Conservation (phyloP, 805 yeast genomes). For the Lipomyces orientalis region DNA sequence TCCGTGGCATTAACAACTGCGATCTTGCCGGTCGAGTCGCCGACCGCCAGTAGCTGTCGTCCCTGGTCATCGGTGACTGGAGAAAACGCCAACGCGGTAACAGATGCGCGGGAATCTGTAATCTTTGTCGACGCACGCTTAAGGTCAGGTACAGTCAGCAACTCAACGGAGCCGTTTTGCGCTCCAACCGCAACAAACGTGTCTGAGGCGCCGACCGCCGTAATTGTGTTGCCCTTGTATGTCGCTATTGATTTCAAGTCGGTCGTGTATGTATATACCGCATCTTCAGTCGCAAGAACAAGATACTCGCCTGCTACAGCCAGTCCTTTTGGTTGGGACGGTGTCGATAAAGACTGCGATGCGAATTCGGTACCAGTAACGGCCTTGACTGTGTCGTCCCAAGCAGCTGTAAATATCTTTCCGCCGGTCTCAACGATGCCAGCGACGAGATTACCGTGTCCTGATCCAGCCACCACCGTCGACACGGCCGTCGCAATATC, state of each 20-base stretch:
- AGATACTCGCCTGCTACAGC: slow-evolving; percentile 48
- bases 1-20: slow-evolving; percentile 66
- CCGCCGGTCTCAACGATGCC: slow-evolving; percentile 52
- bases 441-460: slow-evolving; percentile 72
- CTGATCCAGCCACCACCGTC: slow-evolving; percentile 47
- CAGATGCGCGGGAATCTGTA: slow-evolving; percentile 62
- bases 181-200: slow-evolving; percentile 34
- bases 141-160: slow-evolving; percentile 47
- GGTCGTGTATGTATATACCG: slow-evolving; percentile 13
- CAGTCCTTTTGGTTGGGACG: slow-evolving; percentile 59
- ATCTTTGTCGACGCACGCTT: slow-evolving; percentile 32
- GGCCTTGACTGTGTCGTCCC: slow-evolving; percentile 82
- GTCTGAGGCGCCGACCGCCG: slow-evolving; percentile 27
- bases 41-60: slow-evolving; percentile 68
- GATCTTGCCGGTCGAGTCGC: slow-evolving; percentile 87
- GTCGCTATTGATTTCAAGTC: slow-evolving; percentile 9
- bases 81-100: slow-evolving; percentile 48
- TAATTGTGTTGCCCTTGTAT: slow-evolving; percentile 18
- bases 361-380: slow-evolving; percentile 44
- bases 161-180: slow-evolving; percentile 24
- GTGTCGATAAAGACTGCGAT: slow-evolving; percentile 47
- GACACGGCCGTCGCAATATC: slow-evolving; percentile 49
- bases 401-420: slow-evolving; percentile 65
- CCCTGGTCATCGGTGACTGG: slow-evolving; percentile 23
- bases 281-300: slow-evolving; percentile 53